Conservation (phyloP, 768 basidiomycete species). For the Hygrocybe punicea region DNA sequence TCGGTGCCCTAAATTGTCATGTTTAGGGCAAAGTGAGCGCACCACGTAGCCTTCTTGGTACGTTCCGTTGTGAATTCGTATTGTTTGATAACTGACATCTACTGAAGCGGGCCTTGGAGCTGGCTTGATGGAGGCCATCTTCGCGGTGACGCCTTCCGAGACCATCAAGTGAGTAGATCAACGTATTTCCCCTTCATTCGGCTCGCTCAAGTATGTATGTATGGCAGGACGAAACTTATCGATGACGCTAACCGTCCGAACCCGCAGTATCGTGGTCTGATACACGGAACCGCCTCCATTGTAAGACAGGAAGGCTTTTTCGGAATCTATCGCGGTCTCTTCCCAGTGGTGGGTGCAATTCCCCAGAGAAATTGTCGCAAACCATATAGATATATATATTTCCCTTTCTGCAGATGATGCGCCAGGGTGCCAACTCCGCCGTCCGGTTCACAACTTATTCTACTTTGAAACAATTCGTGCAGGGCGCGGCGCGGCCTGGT, state of each 20-base stretch:
- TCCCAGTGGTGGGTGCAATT: constrained; percentile 73
- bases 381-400: not conserved
- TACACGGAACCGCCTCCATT: constrained; percentile 81
- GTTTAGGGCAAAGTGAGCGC: constrained; percentile 85
- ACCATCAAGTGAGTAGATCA: constrained; percentile 82
- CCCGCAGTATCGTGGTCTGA: constrained; percentile 81
- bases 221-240: constrained; percentile 86
- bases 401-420: constrained; percentile 68
- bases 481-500: constrained; percentile 77
- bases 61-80: constrained; percentile 2
- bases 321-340: constrained; percentile 87
- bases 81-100: not conserved
- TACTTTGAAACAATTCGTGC: constrained; percentile 90
- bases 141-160: constrained; percentile 96
- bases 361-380: not conserved
- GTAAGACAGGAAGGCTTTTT: constrained; percentile 78
- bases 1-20: constrained; percentile 1
- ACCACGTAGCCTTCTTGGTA: constrained; percentile 78
- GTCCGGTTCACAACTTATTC: constrained; percentile 94
- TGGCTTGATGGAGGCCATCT: constrained; percentile 86
- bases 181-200: not conserved
- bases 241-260: constrained; percentile 84
- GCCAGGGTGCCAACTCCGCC: constrained; percentile 97
- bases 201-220: not conserved
- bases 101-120: constrained; percentile 74